Base-by-base conservation (phyloP, 2,329 filamentous ascomycete genomes). In the Trichoderma simmonsii region DNA sequence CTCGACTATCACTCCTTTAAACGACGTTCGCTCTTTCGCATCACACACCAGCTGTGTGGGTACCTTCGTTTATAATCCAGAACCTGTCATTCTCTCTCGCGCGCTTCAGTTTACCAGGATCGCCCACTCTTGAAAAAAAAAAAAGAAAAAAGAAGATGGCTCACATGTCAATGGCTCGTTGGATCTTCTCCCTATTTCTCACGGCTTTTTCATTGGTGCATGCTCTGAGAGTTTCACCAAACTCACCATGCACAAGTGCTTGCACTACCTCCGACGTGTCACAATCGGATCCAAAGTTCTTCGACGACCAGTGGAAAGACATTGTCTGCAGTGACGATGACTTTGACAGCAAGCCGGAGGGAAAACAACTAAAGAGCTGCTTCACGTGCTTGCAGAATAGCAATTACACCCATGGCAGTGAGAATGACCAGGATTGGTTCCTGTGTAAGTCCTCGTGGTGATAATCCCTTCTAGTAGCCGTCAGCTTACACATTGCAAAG, bases 401-500 rank as follows among this genome's bases (percentile, higher is more conserved):
- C 78, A 82, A 81, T 11, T 87, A 83, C 73, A 77, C 80, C 3
- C 80, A 85, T 43, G 85, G 83, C 1, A 71, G 72, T 7, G 86
- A 89, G 78, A 88, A 79, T 70, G 87, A 89, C 73, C 85, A 87
- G 73, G 81, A 82, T 62, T 88, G 86, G 87, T 89, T 88, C 73
- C 75, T 89, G 57, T 88, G 87, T 88, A 82, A 80, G 86, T 80
- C n/a, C 15, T 39, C 14, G 9, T 30, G 8, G 5, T n/a, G 15
- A 18, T 18, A 30, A 34, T 21, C 32, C 14, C 36, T 7, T 26
- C 14, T 28, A 36, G 15, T 28, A 15, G 24, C 26, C n/a, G 48
- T 14, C 15, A 7, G 48, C 56, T 60, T 21, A 48, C 26, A 18
- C 18, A 15, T 30, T 15, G 36, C 32, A 69, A 18, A 88, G 87